Evolutionary conservation across 2,329 filamentous ascomycete species (phyloP), one percentile per base, ranked within the genome.

Genomic region (Colletotrichum lentis): DNA sequence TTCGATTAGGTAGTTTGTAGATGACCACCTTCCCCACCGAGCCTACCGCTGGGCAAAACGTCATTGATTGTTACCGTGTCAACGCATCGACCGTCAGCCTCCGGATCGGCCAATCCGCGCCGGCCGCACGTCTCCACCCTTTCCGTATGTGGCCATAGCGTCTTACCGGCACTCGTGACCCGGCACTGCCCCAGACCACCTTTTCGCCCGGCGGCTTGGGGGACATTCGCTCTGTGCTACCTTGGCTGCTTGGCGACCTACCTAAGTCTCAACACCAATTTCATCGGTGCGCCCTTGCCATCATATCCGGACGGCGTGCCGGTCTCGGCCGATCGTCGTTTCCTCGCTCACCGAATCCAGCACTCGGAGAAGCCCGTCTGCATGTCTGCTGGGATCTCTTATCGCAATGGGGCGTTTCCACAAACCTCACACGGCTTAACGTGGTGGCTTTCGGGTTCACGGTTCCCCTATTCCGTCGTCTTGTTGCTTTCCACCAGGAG

Each of bases 101-200:
- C 62, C 62, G 66, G 50, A 43, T 66, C 62, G 49, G 66, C 66
- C 55, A 69, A 66, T 66, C 55, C 31, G 14, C 50, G 56, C 56
- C 66, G 62, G 18, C 11, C 31, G 22, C 49, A 31, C 46, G 55
- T 39, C 16, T 43, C 62, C 62, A 66, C 56, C 56, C 24, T 39
- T 46, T 31, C 56, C 62, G 66, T 44, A 55, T 20, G 35, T 65
- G 65, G 61, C 27, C 41, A 39, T 57, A 66, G 66, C 62, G 66
- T 56, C 56, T 53, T 44, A 12, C 50, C 62, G 56, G 62, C 62
- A 61, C 66, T 49, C 62, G 55, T 69, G 66, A 66, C 55, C 50
- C 49, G 62, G 50, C 62, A 69, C 62, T 61, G 66, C 66, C 66
- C 31, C 31, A 31, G 27, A 22, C 62, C 44, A 55, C 35, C 56